Evolutionary conservation across 2,329 filamentous ascomycete species (phyloP).

Genomic region (Colletotrichum destructivum): DNA sequence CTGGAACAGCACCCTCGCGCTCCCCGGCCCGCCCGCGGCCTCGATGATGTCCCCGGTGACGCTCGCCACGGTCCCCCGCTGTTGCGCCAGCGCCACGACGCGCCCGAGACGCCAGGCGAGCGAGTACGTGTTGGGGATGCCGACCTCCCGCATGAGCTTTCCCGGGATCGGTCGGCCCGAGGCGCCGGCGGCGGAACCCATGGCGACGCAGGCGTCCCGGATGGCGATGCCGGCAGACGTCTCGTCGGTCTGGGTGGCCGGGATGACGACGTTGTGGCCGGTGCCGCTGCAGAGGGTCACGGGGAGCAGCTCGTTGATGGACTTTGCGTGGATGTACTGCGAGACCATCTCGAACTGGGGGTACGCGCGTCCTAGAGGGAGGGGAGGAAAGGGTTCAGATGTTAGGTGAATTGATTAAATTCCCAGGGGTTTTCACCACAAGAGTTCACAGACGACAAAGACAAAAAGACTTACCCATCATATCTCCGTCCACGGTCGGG

Average conservation of each 20-base stretch:
- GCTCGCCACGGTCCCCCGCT: conserved; percentile 58
- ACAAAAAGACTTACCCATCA: conserved; percentile 52
- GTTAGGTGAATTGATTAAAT: too few relatives aligned
- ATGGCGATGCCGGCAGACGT: conserved; percentile 45
- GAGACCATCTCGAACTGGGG: conserved; percentile 49
- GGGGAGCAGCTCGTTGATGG: conserved; percentile 47
- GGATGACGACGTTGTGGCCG: conserved; percentile 45
- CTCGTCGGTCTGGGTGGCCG: conserved; percentile 43
- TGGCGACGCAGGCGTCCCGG: conserved; percentile 48
- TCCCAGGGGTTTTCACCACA: too few relatives aligned
- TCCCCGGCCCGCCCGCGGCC: conserved; percentile 54
- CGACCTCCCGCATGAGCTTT: conserved; percentile 51
- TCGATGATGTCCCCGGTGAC: conserved; percentile 56
- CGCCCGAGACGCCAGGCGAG: conserved; percentile 64
- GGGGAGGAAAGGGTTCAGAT: too few relatives aligned
- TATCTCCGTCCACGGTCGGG: conserved; percentile 55
- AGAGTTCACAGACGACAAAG: conserved; percentile 32
- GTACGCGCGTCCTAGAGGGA: conserved; percentile 45
- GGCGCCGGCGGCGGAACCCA: conserved; percentile 53
- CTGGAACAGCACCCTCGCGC: conserved; percentile 46
- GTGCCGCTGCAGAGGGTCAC: conserved; percentile 46
- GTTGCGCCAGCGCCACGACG: conserved; percentile 61
- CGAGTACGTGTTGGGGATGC: conserved; percentile 54
- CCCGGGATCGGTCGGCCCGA: conserved; percentile 52
- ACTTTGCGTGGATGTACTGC: conserved; percentile 49